phyloP scores from a whole-genome alignment of 164 flowering plant genomes.

The Vitis labrusca region DNA sequence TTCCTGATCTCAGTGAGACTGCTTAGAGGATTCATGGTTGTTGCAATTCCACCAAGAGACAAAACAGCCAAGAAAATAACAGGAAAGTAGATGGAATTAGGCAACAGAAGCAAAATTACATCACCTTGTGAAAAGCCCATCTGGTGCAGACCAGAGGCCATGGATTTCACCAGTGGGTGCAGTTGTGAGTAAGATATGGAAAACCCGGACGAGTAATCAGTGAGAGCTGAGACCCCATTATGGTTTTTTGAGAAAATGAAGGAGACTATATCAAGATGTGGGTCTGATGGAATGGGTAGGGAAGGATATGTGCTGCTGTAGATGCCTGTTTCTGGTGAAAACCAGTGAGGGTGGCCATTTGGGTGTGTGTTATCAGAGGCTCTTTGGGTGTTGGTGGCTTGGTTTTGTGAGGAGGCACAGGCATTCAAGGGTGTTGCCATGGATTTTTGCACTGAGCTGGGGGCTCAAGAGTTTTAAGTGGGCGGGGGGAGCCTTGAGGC shows the following conservation, averaged over 20 bases:
- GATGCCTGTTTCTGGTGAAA: constrained; percentile 59
- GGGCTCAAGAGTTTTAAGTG: no score
- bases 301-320: constrained; percentile 47
- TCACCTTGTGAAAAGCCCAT: constrained; percentile 62
- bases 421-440: no score
- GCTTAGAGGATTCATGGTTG: constrained; percentile 68
- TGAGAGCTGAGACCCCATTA: constrained; percentile 47
- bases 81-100: constrained; percentile 67
- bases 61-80: constrained; percentile 52
- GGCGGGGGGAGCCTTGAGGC: no score
- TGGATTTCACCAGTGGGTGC: constrained; percentile 44
- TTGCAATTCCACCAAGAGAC: constrained; percentile 60
- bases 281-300: constrained; percentile 45
- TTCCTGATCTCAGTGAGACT: constrained; percentile 47
- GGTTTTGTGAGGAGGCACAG: no score
- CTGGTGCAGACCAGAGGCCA: constrained; percentile 55
- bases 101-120: constrained; percentile 60
- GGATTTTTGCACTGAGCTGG: no score
- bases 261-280: constrained; percentile 60
- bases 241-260: constrained; percentile 59
- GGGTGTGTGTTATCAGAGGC: neutral
- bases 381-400: neutral
- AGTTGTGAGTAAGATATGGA: constrained; percentile 56
- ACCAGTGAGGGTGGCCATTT: constrained; percentile 31
- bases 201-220: constrained; percentile 68